Base-by-base conservation (phyloP, 352 stramenopile genomes). In the Phytophthora megakarya region DNA sequence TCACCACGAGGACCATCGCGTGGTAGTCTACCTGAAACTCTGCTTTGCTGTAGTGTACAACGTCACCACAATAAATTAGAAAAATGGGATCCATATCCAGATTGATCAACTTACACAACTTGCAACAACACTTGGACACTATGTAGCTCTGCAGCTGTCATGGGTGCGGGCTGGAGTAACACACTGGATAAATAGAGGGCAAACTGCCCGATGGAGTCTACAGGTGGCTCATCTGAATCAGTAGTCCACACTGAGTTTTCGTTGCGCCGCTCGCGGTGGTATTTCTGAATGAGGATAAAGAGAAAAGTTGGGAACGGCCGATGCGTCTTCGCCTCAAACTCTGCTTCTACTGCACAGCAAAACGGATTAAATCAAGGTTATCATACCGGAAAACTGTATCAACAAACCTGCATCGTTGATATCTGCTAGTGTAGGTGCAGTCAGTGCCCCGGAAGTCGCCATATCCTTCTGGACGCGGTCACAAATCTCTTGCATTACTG, bases 181-280 rank as follows among this genome's bases (percentile, higher is more conserved):
- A 81, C 63, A 37, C 67, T 73, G 13, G 84, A 84, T 70, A 95
- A 76, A 80, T 90, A 95, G 44, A 92, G 70, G 39, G 80, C 72
- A 45, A 95, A 93, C 44, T 89, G 75, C 43, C 74, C 85, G 42
- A 95, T 90, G 8, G 85, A 94, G 43, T 95, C 87, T 9, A 95
- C 77, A 0, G 87, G 87, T 28, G 82, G 84, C 48, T 86, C 73
- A 12, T 81, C 59, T 25, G 70, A 90, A 32, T 80, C 75, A 3
- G 71, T 53, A 16, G 65, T 80, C 87, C 87, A 95, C 25, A 50
- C 44, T 6, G 69, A 82, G 18, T 65, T 64, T 60, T 84, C 61
- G 35, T 83, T 75, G 32, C 76, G 78, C 32, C 76, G 75, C 61
- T 95, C 87, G 40, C 75, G 81, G 57, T 92, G 85, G 65, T 92